Conservation (phyloP, 768 basidiomycete genomes). For the Gloeopeniophorella convolvens region DNA sequence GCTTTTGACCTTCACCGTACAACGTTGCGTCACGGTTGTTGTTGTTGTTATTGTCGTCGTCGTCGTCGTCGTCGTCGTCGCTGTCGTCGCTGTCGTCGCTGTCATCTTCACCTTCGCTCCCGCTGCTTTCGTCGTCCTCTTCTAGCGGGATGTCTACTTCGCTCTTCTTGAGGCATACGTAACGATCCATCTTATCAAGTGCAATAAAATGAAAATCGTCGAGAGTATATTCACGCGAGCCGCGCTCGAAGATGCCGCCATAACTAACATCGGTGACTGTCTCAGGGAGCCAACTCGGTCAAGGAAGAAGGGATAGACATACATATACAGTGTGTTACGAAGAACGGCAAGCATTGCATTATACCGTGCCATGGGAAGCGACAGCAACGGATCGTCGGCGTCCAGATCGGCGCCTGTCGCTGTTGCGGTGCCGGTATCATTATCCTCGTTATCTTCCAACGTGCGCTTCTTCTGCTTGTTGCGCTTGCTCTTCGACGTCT, state of each 20-base stretch:
- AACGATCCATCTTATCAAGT: constrained; percentile 81
- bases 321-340: constrained; percentile 84
- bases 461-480: constrained; percentile 27
- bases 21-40: constrained; percentile 28
- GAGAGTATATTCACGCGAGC: constrained; percentile 78
- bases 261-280: constrained; percentile 51
- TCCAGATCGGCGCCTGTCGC: constrained; percentile 35
- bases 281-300: too few relatives aligned
- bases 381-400: constrained; percentile 57
- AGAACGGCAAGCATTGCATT: constrained; percentile 86
- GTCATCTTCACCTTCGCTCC: constrained; percentile 53
- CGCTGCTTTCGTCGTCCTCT: constrained; percentile 55
- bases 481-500: constrained; percentile 50
- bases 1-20: constrained; percentile 27
- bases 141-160: constrained; percentile 55
- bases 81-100: constrained; percentile 48
- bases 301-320: too few relatives aligned
- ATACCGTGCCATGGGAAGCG: constrained; percentile 66
- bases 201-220: constrained; percentile 81
- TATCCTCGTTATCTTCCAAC: constrained; percentile 19
- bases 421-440: constrained; percentile 23
- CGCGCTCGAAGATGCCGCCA: constrained; percentile 83
- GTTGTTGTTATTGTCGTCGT: constrained; percentile 29
- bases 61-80: constrained; percentile 30
- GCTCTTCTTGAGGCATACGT: constrained; percentile 63